Evolutionary conservation across 371 early-diverging fungal species (phyloP), one percentile per base, ranked within the genome.

Genomic region (Mortierella sp.): DNA sequence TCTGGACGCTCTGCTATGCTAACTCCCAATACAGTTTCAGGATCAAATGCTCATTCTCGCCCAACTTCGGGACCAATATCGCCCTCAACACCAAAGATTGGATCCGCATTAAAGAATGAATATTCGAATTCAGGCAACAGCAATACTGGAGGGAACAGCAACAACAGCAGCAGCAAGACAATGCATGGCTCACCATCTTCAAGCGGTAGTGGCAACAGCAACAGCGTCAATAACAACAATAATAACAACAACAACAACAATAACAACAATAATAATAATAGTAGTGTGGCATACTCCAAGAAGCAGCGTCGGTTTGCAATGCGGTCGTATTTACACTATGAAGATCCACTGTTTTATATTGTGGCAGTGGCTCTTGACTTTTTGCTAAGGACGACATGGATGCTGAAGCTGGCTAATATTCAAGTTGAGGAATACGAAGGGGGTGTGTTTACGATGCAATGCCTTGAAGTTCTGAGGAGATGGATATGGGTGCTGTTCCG

Each of bases 401-500:
- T 93, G 47, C 83, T 95, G 28, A 94, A 95, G 68, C 85, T 96
- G 32, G 89, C 93, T 13, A 90, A 95, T 67, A 84, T 96, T 28
- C 89, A 88, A 63, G 85, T 89, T 57, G 87, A 91, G 60, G 74
- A 86, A 54, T 82, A 95, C 61, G 89, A 91, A 34, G 90, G 87
- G 26, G 88, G 91, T 37, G 93, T 93, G 22, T 89, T 96, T 66
- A 83, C 91, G 66, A 86, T 97, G 77, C 92, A 93, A 64, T 77
- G 89, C 7, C 69, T 95, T 12, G 98, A 98, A 82, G 86, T 98
- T 3, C 64, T 92, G 26, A 70, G 98, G 59, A 85, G 98, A 49
- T 96, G 96, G 93, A 84, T 96, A 56, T 98, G 98, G 98, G 92
- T 95, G 0, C 92, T 95, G 57, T 93, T 97, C 76, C 83, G 97